Evolutionary conservation across 108 stramenopile genomes (phyloP).

Genomic region (Mayamaea pseudoterrestris): DNA sequence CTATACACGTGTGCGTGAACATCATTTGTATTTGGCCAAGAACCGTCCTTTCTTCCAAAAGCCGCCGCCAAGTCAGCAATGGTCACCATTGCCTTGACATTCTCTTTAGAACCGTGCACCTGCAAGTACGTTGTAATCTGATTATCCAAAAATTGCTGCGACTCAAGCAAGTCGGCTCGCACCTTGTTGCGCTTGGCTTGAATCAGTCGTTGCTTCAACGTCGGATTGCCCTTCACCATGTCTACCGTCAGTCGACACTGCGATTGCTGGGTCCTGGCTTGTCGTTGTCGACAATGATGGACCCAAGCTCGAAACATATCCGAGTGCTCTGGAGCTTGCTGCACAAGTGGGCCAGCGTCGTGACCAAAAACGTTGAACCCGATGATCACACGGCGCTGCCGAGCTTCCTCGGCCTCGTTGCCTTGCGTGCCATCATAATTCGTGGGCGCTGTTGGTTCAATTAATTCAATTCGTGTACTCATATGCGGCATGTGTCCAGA

Average conservation of each 20-base stretch:
- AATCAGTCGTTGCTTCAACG: constrained; percentile 43
- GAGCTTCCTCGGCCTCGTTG: too few species aligned
- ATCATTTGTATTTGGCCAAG: constrained; percentile 11
- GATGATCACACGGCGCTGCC: constrained; percentile 54
- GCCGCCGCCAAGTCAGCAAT: constrained; percentile 15
- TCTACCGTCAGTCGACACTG: constrained; percentile 27
- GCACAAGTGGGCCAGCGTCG: constrained; percentile 36
- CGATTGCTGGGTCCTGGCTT: too few species aligned
- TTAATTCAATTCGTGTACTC: constrained; percentile 31
- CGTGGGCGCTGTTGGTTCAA: too few species aligned
- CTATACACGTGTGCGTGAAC: constrained; percentile 24
- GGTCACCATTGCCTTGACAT: background rate
- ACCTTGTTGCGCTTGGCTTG: constrained; percentile 44
- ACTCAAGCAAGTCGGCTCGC: constrained; percentile 16
- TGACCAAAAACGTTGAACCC: constrained; percentile 72
- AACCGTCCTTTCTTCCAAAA: constrained; percentile 5
- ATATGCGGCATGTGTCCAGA: constrained; percentile 66
- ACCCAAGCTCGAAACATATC: constrained; percentile 44
- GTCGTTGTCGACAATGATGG: too few species aligned
- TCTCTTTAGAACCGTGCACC: background rate
- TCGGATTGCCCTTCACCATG: constrained; percentile 31
- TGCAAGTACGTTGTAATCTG: background rate
- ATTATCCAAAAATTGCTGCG: constrained; percentile 3
- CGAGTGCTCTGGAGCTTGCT: constrained; percentile 64
- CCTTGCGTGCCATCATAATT: too few species aligned